These are phyloP conservation scores for Barnettozyma vustinii DNA, from an alignment of 805 yeast genomes.

Conservation along the genomic window DNA sequence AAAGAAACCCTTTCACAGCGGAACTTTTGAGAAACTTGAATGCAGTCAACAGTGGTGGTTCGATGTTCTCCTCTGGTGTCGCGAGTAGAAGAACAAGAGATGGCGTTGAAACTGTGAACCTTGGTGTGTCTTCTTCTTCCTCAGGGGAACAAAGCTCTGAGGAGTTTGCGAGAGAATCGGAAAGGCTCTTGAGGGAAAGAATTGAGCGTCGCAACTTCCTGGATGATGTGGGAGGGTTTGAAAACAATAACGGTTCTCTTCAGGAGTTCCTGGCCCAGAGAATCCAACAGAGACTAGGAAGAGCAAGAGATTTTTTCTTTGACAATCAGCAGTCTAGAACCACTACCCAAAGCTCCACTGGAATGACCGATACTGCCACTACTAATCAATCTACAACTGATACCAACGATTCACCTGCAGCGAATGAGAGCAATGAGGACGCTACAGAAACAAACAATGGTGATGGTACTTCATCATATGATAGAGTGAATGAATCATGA, in stretches of 20 bases:
- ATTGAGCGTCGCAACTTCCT: neutral
- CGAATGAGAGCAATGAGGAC: neutral
- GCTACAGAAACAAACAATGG: neutral
- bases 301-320: neutral
- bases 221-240: neutral
- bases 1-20: slow-evolving; percentile 10
- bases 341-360: neutral
- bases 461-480: neutral
- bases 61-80: slow-evolving; percentile 18
- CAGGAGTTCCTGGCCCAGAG: slow-evolving; percentile 4
- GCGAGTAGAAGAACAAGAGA: slow-evolving; percentile 20
- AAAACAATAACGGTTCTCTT: neutral
- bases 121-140: slow-evolving; percentile 1
- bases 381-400: neutral
- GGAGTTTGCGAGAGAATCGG: slow-evolving; percentile 5
- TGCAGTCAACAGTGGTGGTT: slow-evolving; percentile 6
- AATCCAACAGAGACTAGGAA: slow-evolving; percentile 2
- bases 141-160: neutral
- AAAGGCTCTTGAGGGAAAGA: slow-evolving; percentile 8
- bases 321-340: neutral
- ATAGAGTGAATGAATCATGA: neutral
- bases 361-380: neutral
- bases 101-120: slow-evolving; percentile 21
- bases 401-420: neutral
- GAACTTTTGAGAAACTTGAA: slow-evolving; percentile 10